Conservation (phyloP, 441 rosid genomes). For the Euphorbia celastroides region DNA sequence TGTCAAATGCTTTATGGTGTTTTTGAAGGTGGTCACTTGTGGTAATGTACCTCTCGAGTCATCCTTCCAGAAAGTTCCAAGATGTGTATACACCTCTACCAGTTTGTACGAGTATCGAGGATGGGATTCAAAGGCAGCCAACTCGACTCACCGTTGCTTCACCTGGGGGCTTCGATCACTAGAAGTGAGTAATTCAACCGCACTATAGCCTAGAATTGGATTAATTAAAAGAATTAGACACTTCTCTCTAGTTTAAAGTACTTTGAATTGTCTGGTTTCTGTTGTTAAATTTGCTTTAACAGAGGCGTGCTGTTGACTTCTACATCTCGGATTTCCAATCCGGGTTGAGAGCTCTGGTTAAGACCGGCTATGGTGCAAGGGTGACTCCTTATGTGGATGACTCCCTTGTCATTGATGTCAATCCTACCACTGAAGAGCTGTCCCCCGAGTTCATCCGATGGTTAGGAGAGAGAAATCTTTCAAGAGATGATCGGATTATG, state of each 20-base stretch:
- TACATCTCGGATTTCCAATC: conserved; percentile 99
- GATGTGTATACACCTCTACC: conserved; percentile 96
- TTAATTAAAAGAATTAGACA: neutral
- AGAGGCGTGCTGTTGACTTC: conserved; percentile 98
- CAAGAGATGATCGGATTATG: conserved; percentile 71
- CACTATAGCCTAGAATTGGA: neutral
- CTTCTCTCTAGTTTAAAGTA: neutral
- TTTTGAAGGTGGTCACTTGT: conserved; percentile 88
- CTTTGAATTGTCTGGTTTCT: neutral
- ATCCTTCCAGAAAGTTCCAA: conserved; percentile 87
- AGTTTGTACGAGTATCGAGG: conserved; percentile 89
- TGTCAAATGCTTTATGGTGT: conserved; percentile 15
- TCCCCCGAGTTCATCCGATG: conserved; percentile 68
- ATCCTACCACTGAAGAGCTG: conserved; percentile 54
- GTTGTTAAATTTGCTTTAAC: conserved; percentile 22
- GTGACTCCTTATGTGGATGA: conserved; percentile 78
- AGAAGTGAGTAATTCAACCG: conserved; percentile 50
- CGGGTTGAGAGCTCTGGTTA: conserved; percentile 85
- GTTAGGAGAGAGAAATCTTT: conserved; percentile 65
- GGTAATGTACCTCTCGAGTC: conserved; percentile 98
- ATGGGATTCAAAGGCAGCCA: conserved; percentile 96
- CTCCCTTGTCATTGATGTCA: conserved; percentile 50
- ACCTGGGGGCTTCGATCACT: conserved; percentile 94
- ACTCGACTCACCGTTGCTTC: conserved; percentile 82
- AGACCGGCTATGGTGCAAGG: conserved; percentile 69